Evolutionary conservation across 139 green algal genomes (phyloP).

Genomic region (Micractinium sp.): DNA sequence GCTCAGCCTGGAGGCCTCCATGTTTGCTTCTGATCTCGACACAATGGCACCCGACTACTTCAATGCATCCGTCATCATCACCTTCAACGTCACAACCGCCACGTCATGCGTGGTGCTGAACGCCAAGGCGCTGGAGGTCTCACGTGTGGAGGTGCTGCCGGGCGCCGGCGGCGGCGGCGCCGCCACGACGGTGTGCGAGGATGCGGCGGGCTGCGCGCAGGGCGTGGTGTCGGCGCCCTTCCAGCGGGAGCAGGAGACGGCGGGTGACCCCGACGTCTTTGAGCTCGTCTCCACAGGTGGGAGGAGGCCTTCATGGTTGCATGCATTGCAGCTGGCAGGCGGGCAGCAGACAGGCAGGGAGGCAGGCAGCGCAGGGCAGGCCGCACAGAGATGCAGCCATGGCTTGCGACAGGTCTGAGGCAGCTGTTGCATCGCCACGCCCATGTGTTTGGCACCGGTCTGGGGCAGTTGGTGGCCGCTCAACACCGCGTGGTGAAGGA

Average conservation of each 20-base stretch:
- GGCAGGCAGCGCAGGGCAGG: too few species aligned
- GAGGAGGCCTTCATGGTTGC: too few species aligned
- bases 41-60: not conserved
- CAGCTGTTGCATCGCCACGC: too few species aligned
- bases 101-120: conserved; percentile 21
- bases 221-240: conserved; percentile 1
- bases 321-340: too few species aligned
- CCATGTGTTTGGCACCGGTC: too few species aligned
- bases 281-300: too few species aligned
- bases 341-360: too few species aligned
- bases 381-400: too few species aligned
- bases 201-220: not conserved
- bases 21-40: not conserved
- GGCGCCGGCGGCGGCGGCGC: too few species aligned
- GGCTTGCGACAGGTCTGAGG: too few species aligned
- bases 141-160: not conserved
- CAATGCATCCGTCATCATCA: not conserved
- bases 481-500: not conserved
- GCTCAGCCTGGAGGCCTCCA: not conserved
- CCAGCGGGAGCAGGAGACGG: not conserved
- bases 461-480: not conserved
- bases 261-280: too few species aligned
- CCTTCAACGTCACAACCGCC: not conserved
- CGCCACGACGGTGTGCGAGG: not conserved
- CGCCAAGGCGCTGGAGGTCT: not conserved